phyloP scores from a whole-genome alignment of 805 yeast species.

The Cyberlindnera xylosilytica region DNA sequence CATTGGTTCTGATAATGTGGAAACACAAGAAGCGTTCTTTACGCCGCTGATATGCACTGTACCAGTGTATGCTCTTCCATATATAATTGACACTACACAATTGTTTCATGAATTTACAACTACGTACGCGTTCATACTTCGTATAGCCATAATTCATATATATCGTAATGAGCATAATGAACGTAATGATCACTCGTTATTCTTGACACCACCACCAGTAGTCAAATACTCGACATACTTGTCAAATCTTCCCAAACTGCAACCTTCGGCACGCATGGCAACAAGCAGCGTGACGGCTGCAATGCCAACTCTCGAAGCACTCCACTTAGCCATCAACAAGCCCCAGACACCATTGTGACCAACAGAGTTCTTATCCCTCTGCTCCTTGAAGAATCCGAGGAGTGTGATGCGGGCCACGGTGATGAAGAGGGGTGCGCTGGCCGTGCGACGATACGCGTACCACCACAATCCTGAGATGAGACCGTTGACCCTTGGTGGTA shows the following conservation, averaged over 20 bases:
- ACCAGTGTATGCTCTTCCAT: too few relatives aligned
- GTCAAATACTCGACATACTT: constrained; percentile 5
- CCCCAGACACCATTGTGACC: neutral
- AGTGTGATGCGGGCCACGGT: constrained; percentile 11
- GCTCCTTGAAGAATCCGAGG: constrained; percentile 9
- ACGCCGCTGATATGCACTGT: too few relatives aligned
- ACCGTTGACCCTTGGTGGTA: constrained; percentile 13
- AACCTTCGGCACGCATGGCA: constrained; percentile 5
- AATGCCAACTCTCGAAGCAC: constrained; percentile 10
- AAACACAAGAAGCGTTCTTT: too few relatives aligned
- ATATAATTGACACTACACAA: too few relatives aligned
- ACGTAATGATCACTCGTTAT: too few relatives aligned
- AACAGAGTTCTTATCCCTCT: constrained; percentile 6
- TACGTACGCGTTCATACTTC: too few relatives aligned
- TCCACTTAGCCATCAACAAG: neutral
- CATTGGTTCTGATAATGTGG: too few relatives aligned
- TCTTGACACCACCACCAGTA: constrained; percentile 10
- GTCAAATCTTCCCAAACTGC: constrained; percentile 6
- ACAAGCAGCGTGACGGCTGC: constrained; percentile 5
- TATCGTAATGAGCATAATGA: too few relatives aligned
- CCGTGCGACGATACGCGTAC: constrained; percentile 7
- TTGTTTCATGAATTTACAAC: too few relatives aligned
- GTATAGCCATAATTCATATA: too few relatives aligned
- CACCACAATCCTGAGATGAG: constrained; percentile 18
- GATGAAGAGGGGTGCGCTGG: constrained; percentile 1